Conservation (phyloP, 2,329 filamentous ascomycete genomes). For the Phaeosphaeriaceae sp. region DNA sequence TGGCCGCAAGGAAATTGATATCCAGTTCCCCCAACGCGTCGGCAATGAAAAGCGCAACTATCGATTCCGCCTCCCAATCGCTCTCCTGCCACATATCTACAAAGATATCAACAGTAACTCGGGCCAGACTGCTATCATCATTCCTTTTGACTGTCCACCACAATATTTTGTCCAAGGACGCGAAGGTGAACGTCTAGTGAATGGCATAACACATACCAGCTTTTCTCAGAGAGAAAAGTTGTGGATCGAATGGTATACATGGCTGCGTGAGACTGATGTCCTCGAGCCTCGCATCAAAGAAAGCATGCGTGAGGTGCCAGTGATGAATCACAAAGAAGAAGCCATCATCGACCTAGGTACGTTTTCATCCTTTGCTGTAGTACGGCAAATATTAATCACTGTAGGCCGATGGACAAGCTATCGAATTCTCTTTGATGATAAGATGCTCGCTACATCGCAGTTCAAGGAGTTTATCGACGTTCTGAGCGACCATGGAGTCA, state of each 20-base stretch:
- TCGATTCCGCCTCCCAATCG: conserved; percentile 55
- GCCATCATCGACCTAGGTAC: conserved; percentile 67
- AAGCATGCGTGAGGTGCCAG: conserved; percentile 25
- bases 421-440: conserved; percentile 56
- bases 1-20: conserved; percentile 51
- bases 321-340: conserved; percentile 50
- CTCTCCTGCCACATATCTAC: conserved; percentile 53
- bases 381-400: conserved; percentile 2
- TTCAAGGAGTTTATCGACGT: conserved; percentile 59
- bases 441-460: conserved; percentile 34
- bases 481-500: conserved; percentile 77
- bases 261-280: conserved; percentile 71
- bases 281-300: conserved; percentile 49
- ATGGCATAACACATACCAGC: conserved; percentile 12
- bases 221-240: conserved; percentile 30
- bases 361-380: conserved; percentile 6
- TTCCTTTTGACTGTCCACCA: conserved; percentile 50
- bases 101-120: conserved; percentile 17
- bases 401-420: conserved; percentile 69
- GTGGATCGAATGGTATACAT: conserved; percentile 66
- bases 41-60: conserved; percentile 33
- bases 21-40: conserved; percentile 52
- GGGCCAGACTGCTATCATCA: conserved; percentile 28
- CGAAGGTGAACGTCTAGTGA: conserved; percentile 15
- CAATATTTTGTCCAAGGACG: conserved; percentile 51